Base-by-base conservation (phyloP, 2,329 filamentous ascomycete species). In the Didymella arachidicola region DNA sequence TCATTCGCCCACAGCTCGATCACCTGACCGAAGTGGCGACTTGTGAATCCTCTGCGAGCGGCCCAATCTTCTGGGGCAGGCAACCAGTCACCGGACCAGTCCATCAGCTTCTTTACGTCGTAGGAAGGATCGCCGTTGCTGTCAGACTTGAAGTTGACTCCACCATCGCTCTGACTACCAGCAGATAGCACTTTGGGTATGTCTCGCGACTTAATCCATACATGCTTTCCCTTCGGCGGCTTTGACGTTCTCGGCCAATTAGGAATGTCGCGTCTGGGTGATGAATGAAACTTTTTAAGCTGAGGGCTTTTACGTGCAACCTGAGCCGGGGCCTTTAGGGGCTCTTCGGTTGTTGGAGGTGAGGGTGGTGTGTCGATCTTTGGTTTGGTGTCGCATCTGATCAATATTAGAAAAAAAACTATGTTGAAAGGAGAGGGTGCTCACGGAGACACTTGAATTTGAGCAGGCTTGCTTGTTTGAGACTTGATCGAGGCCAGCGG, bases 61-160 rank as follows among this genome's bases (percentile, higher is more conserved):
- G 79, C 74, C 82, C 82, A 84, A 25, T 82, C 76, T 18, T 80
- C 71, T 2, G 81, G 80, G 22, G 82, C 73, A 2, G 81, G 81
- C 26, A 79, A 69, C 72, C 78, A 79, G 7, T 79, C 71, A 12
- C 81, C 81, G 49, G 80, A 74, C 78, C 79, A 84, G 55, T 81
- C 80, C 4, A 71, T 58, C 2, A 80, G 65, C 55, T 77, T 72
- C 54, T 71, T 72, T 46, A 76, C 63, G 27, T 77, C 74, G 44
- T 77, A 74, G 12, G 72, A 42, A 0, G 69, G 70, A 39, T 77
- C 73, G 7, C 71, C 72, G 10, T 71, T 61, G 54, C 72, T 74
- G 41, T 73, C 59, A 2, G 72, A 73, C 27, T 57, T 60, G 42
- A 60, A 66, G 4, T 19, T 41, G 11, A 71, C 38, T 2, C 70